Base-by-base conservation (phyloP, 2,329 filamentous ascomycete genomes). In the Phyllosticta citriasiana region DNA sequence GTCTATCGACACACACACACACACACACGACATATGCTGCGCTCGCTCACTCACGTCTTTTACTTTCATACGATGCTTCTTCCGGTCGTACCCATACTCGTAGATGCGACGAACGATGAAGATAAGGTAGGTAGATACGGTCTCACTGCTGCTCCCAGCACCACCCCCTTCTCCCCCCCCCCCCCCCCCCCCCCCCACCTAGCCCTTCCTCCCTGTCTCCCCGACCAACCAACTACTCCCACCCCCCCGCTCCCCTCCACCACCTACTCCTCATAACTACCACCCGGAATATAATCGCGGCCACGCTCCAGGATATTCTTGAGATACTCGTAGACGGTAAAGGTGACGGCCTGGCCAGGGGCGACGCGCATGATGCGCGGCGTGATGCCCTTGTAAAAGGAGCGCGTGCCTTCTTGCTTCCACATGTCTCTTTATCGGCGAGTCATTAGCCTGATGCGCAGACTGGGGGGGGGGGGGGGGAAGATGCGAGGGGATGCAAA, bases 311-410 rank as follows among this genome's bases (percentile, higher is more conserved):
- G 65, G 4, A 79, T 67, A n/a, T 71, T 74, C 69, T 79, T 80
- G 62, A 81, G 64, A 61, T 79, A 80, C 66, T 81, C 79, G 63
- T 81, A 81, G 19, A 80, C 79, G 19, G 79, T 87, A 67, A 88
- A 88, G 2, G 85, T 88, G 53, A 88, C 85, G 19, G 86, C 94
- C 80, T 99, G 94, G 55, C 94, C 94, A 7, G 94, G 94, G 26
- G 94, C 94, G 59, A 99, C 94, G 71, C 94, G 86, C 91, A 97
- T 97, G 67, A 99, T 89, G 69, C 94, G 85, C 6, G 94, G 94
- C 55, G 94, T 99, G 76, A 99, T 99, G 69, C 94, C 94, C 83
- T 97, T 97, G 82, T 96, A 99, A 78, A 99, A 99, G 55, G 94
- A 94, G 69, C 91, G 87, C 67, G 93, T 81, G 40, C 94, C 94